Evolutionary conservation across 768 basidiomycete genomes (phyloP), one percentile per base, ranked within the genome.

Genomic region (Rhodotorula sphaerocarpa): DNA sequence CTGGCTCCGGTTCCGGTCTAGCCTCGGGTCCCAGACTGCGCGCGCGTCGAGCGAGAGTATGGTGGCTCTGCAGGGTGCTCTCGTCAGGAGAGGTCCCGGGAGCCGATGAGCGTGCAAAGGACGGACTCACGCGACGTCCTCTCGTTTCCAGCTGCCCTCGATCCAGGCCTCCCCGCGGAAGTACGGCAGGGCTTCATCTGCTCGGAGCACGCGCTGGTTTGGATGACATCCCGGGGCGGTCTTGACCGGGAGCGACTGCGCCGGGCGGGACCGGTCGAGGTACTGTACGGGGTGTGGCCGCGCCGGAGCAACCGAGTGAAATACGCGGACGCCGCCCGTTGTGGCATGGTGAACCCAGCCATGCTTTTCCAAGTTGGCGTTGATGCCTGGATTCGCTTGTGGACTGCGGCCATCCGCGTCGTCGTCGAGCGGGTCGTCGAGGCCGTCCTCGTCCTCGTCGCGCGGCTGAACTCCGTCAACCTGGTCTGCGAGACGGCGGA

Each of bases 91-190:
- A 41, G 27, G 25, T 23, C 31, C 7, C 28, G 5, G 27, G 55
- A 2, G 34, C 20, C 1, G 25, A 14, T 15, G 20, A 18, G 25
- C 23, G 44, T 46, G 27, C 28, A 47, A 25, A 27, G 7, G 14
- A 15, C n/a, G 11, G 33, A 53, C 61, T 27, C 44, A 63, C 61
- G 59, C 61, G 0, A 67, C 62, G 30, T 67, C 66, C 36, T 67
- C 66, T 2, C 44, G 7, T 14, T n/a, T 34, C 66, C 66, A 67
- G 6, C 36, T 39, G 1, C 66, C 66, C 23, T 67, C 66, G 15
- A 67, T 60, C 58, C 58, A 67, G 5, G 55, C 66, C 43, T 67
- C 66, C 3, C 66, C 66, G 0, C 66, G 28, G 14, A 67, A 63
- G 51, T 43, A 63, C 14, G 66, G 66, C 33, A 67, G 9, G 7